Evolutionary conservation across 2,329 filamentous ascomycete species (phyloP), one percentile per base, ranked within the genome.

Genomic region (Aspergillus fructus): DNA sequence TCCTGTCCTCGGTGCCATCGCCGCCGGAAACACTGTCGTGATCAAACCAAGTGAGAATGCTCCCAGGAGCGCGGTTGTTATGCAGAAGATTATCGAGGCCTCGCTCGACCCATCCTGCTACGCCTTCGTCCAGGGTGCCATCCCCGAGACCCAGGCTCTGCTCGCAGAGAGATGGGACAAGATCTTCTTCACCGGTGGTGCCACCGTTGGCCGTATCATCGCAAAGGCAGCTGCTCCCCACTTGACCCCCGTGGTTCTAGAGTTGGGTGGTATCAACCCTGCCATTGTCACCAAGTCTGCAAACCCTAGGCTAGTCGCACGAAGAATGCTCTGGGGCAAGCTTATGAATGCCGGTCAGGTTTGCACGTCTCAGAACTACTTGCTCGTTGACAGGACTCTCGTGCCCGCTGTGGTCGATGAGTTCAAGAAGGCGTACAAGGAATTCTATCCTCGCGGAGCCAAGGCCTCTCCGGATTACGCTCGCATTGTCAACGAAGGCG

Each of bases 121-220:
- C 76, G 78, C 81, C 37, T 84, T 91, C 58, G 81, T 97, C 64
- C 94, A 97, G 72, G 94, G 94, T 59, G 87, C 80, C 13, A 12
- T 53, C 40, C 27, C 57, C n/a, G 53, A 59, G 17, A 55, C 57
- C 4, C 57, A 59, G 41, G 53, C 53, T 12, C 49, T 59, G 33
- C 57, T 59, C 11, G 53, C 57, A 57, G 85, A 92, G 78, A 93
- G 93, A 74, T 99, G 93, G 89, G 93, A 96, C 78, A 97, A 97
- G 83, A 96, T 99, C 69, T 93, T 94, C 80, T 99, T 96, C 79
- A 99, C 94, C 1, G 94, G 94, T 54, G 88, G 86, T 67, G 83
- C 83, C 52, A 78, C 72, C 27, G 91, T 97, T 17, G 94, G 90
- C 69, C 91, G 88, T 70, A 93, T 97, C 68, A 87, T 97, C 53